phyloP scores from a whole-genome alignment of 331 rosid species.

The Phaseolus coccineus region DNA sequence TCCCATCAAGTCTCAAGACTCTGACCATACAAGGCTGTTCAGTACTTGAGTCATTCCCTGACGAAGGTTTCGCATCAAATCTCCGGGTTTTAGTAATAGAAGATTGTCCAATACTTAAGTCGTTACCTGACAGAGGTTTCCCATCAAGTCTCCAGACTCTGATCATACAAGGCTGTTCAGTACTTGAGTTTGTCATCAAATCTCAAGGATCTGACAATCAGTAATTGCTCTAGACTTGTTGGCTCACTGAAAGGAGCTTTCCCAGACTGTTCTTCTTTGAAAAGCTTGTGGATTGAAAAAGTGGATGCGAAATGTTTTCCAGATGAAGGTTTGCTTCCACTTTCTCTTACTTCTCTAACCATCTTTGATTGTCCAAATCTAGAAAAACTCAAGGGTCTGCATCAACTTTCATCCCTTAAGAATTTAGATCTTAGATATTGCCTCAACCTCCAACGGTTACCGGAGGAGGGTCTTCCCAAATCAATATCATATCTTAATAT shows the following conservation, averaged over 20 bases:
- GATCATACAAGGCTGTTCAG: too few species aligned
- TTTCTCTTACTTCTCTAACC: not conserved
- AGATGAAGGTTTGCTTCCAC: not conserved
- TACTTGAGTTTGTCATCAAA: too few species aligned
- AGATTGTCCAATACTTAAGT: too few species aligned
- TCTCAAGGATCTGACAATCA: too few species aligned
- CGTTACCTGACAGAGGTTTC: too few species aligned
- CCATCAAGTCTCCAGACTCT: too few species aligned
- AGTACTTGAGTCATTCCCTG: too few species aligned
- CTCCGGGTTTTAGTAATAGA: too few species aligned
- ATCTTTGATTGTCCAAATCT: not conserved
- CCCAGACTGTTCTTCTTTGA: not conserved
- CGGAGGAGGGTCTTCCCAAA: not conserved
- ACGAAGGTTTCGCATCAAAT: too few species aligned
- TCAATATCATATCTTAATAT: not conserved
- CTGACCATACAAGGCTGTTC: too few species aligned
- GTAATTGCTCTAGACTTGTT: too few species aligned
- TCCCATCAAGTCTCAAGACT: not conserved
- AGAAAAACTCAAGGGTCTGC: not conserved
- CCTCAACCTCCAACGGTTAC: not conserved
- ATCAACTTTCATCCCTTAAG: not conserved
- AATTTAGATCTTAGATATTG: accelerated
- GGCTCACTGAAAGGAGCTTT: too few species aligned
- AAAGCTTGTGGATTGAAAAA: not conserved
- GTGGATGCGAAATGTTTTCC: not conserved